These are phyloP conservation scores for Papiliotrema flavescens DNA, from an alignment of 1,284 basidiomycete genomes.

Conservation along the genomic window DNA sequence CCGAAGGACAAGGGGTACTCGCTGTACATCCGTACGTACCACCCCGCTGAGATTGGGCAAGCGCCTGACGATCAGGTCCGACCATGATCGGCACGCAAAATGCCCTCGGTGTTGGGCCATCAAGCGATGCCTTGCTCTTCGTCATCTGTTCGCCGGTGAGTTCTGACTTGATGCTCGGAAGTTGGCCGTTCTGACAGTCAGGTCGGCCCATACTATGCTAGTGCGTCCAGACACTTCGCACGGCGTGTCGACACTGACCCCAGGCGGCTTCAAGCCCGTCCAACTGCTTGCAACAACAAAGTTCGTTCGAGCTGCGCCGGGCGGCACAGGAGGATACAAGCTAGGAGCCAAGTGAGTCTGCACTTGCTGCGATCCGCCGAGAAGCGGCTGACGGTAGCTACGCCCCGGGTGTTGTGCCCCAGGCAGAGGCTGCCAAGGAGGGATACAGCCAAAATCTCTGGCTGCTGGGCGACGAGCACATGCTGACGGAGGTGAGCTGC, in stretches of 20 bases:
- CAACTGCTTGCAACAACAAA: conserved; percentile 87
- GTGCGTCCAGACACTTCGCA: conserved; percentile 6
- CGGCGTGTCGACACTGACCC: not conserved
- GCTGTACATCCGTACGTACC: conserved; percentile 69
- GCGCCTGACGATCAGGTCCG: conserved; percentile 40
- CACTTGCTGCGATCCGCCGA: not conserved
- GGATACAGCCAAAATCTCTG: conserved; percentile 96
- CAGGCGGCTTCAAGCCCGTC: conserved; percentile 88
- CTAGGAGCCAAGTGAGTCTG: conserved; percentile 68
- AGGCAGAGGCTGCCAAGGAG: conserved; percentile 72
- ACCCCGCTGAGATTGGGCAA: conserved; percentile 3
- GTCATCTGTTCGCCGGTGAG: conserved; percentile 81
- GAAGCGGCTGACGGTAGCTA: conserved; percentile 53
- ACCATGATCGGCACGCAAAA: conserved; percentile 81
- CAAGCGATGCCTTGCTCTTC: conserved; percentile 84
- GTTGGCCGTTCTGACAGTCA: not conserved
- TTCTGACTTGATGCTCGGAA: conserved; percentile 4
- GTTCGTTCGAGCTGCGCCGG: conserved; percentile 82
- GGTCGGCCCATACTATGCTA: conserved; percentile 87
- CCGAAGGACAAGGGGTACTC: conserved; percentile 85
- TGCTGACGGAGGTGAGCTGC: conserved; percentile 61
- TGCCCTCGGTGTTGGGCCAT: conserved; percentile 82
- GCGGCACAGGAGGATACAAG: conserved; percentile 91
- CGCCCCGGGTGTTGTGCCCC: conserved; percentile 82
- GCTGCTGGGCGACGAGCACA: conserved; percentile 82